These are phyloP conservation scores for Phaeophleospora eucalypticola DNA, from an alignment of 2,329 filamentous ascomycete species.

Conservation along the genomic window DNA sequence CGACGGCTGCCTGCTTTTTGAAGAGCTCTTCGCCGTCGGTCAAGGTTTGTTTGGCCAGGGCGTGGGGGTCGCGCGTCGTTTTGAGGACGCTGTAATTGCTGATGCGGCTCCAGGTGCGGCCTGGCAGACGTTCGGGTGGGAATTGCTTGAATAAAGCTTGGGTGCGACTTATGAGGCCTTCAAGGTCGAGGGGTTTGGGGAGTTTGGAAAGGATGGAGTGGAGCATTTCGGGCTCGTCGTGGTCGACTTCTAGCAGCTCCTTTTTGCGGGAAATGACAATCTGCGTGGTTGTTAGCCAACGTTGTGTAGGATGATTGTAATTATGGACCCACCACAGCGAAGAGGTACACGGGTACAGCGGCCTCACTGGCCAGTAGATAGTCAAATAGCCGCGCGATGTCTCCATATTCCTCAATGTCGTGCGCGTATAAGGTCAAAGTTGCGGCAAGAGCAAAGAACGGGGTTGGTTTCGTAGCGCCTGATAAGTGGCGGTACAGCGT, in stretches of 20 bases:
- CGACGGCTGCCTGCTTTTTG: conserved; percentile 64
- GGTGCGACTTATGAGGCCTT: conserved; percentile 67
- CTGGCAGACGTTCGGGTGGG: conserved; percentile 67
- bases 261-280: conserved; percentile 75
- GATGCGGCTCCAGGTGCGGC: conserved; percentile 64
- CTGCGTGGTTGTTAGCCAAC: conserved; percentile 34
- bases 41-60: conserved; percentile 54
- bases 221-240: conserved; percentile 86
- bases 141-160: conserved; percentile 58
- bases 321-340: conserved; percentile 55
- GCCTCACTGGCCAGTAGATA: conserved; percentile 82
- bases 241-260: conserved; percentile 79
- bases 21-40: conserved; percentile 66
- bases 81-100: conserved; percentile 78
- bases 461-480: conserved; percentile 47
- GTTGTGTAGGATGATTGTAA: background rate
- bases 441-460: conserved; percentile 89
- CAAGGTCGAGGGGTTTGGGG: conserved; percentile 74
- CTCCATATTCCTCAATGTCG: conserved; percentile 83
- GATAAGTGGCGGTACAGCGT: conserved; percentile 62
- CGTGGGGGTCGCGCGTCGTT: conserved; percentile 60
- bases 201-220: conserved; percentile 84
- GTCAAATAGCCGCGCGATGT: conserved; percentile 89
- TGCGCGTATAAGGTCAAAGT: conserved; percentile 96
- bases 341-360: conserved; percentile 86